These are phyloP conservation scores for Gonapodya sp. DNA, from an alignment of 192 early-diverging fungal genomes.

Conservation along the genomic window DNA sequence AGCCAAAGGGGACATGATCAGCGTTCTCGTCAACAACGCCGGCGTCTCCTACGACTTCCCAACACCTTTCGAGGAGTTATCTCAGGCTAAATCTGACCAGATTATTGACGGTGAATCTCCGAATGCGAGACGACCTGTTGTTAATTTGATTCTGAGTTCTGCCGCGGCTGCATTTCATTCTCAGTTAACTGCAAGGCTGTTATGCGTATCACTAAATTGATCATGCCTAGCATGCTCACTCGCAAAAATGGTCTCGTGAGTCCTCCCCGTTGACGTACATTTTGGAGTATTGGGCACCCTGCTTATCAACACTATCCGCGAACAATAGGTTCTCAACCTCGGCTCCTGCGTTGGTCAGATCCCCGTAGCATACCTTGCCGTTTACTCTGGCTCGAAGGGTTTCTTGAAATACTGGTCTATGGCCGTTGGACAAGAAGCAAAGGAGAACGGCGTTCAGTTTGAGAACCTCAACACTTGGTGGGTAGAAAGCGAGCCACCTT, in stretches of 20 bases:
- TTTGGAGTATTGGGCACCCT: slow-evolving; percentile 5
- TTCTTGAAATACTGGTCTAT: slow-evolving; percentile 85
- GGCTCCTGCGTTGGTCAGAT: slow-evolving; percentile 83
- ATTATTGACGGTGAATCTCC: slow-evolving; percentile 51
- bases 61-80: slow-evolving; percentile 71
- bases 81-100: slow-evolving; percentile 42
- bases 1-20: slow-evolving; percentile 43
- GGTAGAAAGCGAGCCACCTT: background rate
- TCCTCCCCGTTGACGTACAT: background rate
- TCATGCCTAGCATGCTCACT: background rate
- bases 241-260: background rate
- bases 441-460: slow-evolving; percentile 61
- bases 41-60: slow-evolving; percentile 87
- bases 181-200: background rate
- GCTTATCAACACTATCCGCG: background rate
- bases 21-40: slow-evolving; percentile 83
- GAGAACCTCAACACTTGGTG: slow-evolving; percentile 84
- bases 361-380: slow-evolving; percentile 72
- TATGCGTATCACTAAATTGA: background rate
- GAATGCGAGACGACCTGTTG: background rate
- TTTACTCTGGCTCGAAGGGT: slow-evolving; percentile 89
- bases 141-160: background rate
- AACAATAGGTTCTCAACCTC: slow-evolving; percentile 65
- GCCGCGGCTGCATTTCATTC: background rate
- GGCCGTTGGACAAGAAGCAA: slow-evolving; percentile 74